Base-by-base conservation (phyloP, 805 yeast species). In the Wickerhamiella galacta region DNA sequence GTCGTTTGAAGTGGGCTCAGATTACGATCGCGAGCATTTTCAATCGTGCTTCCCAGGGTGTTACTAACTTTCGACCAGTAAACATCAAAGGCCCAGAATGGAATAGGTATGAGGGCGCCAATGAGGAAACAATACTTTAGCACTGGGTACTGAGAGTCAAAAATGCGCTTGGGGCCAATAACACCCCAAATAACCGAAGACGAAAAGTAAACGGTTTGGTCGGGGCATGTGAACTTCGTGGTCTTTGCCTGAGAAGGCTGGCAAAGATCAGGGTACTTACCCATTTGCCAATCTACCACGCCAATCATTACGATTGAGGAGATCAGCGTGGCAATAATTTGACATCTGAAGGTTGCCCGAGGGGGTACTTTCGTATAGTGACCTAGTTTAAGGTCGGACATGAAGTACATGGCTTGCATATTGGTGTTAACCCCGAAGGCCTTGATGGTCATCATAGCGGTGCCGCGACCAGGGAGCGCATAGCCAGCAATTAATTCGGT, bases 401-500 rank as follows among this genome's bases (percentile, higher is more conserved):
- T 57, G 48, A 63, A 72, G 41, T 61, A 58, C 26, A 64, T 58
- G 1, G 77, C 75, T 46, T 73, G 78, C 24, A 68, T 65, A 44
- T 70, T 76, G 37, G 72, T 68, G 45, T 70, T 72, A 46, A 61
- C 63, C 17, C 77, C 78, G 42, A 61, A 66, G 15, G 72, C 66
- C 52, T 70, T 72, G 50, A 71, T 57, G 37, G 66, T 63, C 61
- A 75, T 69, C 49, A 72, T 61, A 1, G 80, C 78, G 60, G 39
- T 75, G 70, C 47, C 64, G 56, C 61, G 59, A 2, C 74, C 79
- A 3, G 81, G 81, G 14, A 72, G 57, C 32, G 74, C 66, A 46
- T 71, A 73, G 2, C 82, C 82, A 30, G 70, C 66, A 34, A 76
- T 61, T 33, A 76, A 54, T 45, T 75, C 80, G 6, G 71, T 67